Percentiles rank a stretch among this genome's conserved stretches.
Evolutionary conservation across 257 asterid species (phyloP).

Genomic region (Przewalskia tangutica): DNA sequence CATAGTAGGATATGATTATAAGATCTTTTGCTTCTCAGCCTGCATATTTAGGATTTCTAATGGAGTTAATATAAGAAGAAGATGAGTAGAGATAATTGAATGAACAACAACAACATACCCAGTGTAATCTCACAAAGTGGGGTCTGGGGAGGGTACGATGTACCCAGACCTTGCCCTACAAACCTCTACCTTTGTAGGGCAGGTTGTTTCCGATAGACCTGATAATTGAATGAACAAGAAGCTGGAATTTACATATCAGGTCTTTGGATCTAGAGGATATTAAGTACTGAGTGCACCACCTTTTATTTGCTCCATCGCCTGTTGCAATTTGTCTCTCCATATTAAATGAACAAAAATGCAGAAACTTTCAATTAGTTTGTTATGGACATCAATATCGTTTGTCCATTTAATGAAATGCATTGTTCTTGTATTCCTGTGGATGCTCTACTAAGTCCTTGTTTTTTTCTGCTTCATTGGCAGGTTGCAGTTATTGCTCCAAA

Average conservation of each 20-base stretch:
- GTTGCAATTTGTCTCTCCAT: not conserved
- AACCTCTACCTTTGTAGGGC: no score
- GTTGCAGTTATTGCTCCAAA: conserved; percentile 95
- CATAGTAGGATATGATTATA: not conserved
- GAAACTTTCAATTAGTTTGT: not conserved
- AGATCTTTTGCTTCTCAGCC: not conserved
- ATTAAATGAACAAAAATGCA: not conserved
- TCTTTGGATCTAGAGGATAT: not conserved
- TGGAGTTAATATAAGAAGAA: not conserved
- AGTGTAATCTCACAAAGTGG: no score
- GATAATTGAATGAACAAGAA: not conserved
- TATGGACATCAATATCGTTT: not conserved
- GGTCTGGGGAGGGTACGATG: no score
- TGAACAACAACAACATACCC: not conserved
- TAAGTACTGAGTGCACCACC: not conserved
- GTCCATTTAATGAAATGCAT: not conserved
- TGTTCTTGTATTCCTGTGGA: not conserved
- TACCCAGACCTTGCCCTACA: no score
- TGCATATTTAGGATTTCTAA: not conserved
- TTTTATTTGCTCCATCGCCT: not conserved
- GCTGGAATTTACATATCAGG: not conserved
- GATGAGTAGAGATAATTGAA: not conserved
- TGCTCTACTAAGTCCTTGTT: not conserved
- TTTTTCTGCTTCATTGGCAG: conserved; percentile 23
- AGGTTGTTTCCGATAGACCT: no score